These are phyloP conservation scores for Fusarium marasasianum DNA, from an alignment of 2,329 filamentous ascomycete species.

Conservation along the genomic window DNA sequence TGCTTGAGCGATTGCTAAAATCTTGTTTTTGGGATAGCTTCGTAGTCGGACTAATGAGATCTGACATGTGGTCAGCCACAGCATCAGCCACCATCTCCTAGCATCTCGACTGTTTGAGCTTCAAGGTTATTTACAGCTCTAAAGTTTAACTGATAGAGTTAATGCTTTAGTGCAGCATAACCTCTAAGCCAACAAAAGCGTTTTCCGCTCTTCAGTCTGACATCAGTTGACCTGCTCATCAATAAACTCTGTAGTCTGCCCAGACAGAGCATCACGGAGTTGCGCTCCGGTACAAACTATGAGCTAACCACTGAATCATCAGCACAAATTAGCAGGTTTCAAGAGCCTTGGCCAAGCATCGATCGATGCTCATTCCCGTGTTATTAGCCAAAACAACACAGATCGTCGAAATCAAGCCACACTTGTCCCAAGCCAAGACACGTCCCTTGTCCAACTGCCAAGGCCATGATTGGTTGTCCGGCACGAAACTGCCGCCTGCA, in stretches of 20 bases:
- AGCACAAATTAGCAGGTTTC: slow-evolving; percentile 6
- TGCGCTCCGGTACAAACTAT: not conserved
- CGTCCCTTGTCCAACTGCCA: not conserved
- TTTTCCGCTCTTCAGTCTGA: not conserved
- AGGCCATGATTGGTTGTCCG: slow-evolving; percentile 17
- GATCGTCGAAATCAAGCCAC: slow-evolving; percentile 21
- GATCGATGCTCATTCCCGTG: slow-evolving; percentile 3
- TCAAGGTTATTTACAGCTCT: slow-evolving; percentile 10
- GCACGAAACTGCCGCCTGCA: slow-evolving; percentile 27
- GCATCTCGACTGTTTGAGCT: not conserved
- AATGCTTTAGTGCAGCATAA: not conserved
- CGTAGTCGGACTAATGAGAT: not conserved
- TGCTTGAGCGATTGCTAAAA: not conserved
- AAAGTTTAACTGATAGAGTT: not conserved
- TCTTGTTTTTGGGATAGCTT: not conserved
- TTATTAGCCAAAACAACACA: not conserved
- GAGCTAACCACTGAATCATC: slow-evolving; percentile 21
- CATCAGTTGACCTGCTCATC: not conserved
- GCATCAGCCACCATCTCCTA: not conserved
- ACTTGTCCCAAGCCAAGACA: slow-evolving; percentile 24
- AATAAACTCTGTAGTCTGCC: not conserved
- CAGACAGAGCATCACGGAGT: not conserved
- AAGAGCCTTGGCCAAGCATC: not conserved
- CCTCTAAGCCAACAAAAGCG: not conserved
- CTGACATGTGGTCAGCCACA: not conserved